Base-by-base conservation (phyloP, 495 filamentous ascomycete genomes). In the Aspergillus hancockii region DNA sequence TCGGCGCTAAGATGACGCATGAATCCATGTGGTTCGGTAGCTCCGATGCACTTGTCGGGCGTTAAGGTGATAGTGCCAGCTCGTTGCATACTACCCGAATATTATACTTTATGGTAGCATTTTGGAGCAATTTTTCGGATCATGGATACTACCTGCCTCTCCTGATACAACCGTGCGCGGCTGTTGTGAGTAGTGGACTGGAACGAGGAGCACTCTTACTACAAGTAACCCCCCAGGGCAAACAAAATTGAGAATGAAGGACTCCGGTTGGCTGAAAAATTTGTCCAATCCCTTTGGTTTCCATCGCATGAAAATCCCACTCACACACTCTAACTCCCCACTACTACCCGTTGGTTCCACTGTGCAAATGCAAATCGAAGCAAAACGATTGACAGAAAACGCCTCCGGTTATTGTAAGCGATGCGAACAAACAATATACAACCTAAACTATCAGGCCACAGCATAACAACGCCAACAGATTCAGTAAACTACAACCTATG, bases 1-100 rank as follows among this genome's bases (percentile, higher is more conserved):
- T 19, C 31, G 6, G 12, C 18, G n/a, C 54, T 57, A 49, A 31
- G 21, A 34, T 12, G 41, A 45, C 14, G 25, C 22, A 18, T 45
- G n/a, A 9, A 18, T 45, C 41, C 5, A 18, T 45, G 41, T 19
- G 43, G 43, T 23, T 52, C 49, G 49, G 49, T 62, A 53, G 54
- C 60, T 30, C 55, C 50, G 59, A 53, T 49, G 47, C 16, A 52
- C 32, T 40, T 32, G 23, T 16, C 23, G 53, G n/a, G 23, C 38
- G 49, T 30, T 52, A n/a, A 30, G 28, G 21, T 8, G 14, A 3
- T 14, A 31, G 8, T 49, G n/a, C n/a, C n/a, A n/a, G n/a, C n/a
- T n/a, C n/a, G n/a, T 2, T 10, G 16, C 45, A 21, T 25, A 22
- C 19, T 18, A 10, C 36, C n/a, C n/a, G n/a, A 40, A 9, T 45